These are phyloP conservation scores for Decorospora gaudefroyi DNA, from an alignment of 2,329 filamentous ascomycete genomes.

Conservation along the genomic window DNA sequence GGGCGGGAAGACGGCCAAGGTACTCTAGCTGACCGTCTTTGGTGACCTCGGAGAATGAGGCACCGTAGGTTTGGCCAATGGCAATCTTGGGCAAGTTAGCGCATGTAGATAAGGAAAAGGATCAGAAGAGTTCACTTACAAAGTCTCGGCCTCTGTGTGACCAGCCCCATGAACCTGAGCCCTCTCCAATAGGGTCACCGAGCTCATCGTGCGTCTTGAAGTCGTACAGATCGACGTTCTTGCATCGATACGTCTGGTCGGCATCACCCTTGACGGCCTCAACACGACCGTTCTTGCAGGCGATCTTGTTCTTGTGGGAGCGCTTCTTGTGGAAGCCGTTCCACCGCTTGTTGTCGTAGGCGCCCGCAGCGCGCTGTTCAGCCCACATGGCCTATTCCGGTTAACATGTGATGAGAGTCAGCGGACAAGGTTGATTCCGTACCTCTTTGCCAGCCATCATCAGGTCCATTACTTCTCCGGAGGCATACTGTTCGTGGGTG, in stretches of 20 bases:
- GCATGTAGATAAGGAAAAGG: neutral
- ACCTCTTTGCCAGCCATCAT: conserved; percentile 46
- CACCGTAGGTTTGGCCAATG: conserved; percentile 61
- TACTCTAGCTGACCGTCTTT: conserved; percentile 56
- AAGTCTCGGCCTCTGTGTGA: conserved; percentile 59
- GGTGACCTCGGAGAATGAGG: conserved; percentile 59
- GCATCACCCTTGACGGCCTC: conserved; percentile 46
- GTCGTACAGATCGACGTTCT: conserved; percentile 59
- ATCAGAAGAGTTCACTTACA: conserved; percentile 2
- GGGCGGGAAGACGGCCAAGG: conserved; percentile 58
- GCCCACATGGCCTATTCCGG: conserved; percentile 36
- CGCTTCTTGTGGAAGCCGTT: conserved; percentile 39
- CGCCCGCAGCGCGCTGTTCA: conserved; percentile 37
- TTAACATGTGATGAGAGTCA: conserved; percentile 12
- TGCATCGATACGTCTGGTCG: conserved; percentile 50
- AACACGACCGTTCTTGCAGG: conserved; percentile 44
- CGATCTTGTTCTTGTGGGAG: conserved; percentile 33
- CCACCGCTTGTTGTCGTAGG: conserved; percentile 41
- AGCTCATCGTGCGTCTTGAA: conserved; percentile 61
- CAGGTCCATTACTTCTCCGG: conserved; percentile 41
- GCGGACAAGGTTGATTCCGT: neutral
- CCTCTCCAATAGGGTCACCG: conserved; percentile 52
- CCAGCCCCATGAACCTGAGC: conserved; percentile 59
- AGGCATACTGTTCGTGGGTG: conserved; percentile 39
- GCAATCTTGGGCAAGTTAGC: conserved; percentile 41